Percentiles rank a stretch among this genome's conserved stretches.
Evolutionary conservation across 2,329 filamentous ascomycete species (phyloP).

Genomic region (Colletotrichum sp.): DNA sequence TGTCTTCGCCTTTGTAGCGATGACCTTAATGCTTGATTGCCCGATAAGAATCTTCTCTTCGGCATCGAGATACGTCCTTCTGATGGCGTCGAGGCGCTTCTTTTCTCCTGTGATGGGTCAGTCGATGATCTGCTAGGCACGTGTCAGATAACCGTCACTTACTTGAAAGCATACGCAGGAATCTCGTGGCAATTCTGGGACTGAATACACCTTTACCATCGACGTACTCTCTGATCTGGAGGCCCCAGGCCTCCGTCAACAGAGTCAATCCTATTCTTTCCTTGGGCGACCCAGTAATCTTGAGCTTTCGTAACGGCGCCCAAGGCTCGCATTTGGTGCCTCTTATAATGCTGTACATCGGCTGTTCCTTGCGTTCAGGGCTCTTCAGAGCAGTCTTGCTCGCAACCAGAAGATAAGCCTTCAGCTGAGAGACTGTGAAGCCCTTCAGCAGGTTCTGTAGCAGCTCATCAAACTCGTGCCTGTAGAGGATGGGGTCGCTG

Average conservation of each 20-base stretch:
- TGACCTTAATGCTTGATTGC: conserved; percentile 35
- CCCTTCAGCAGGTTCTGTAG: conserved; percentile 41
- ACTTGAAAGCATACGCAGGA: conserved; percentile 3
- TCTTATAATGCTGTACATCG: conserved; percentile 47
- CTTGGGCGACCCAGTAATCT: conserved; percentile 36
- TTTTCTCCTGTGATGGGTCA: background rate
- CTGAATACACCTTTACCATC: conserved; percentile 45
- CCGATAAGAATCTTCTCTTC: conserved; percentile 43
- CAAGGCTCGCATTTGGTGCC: conserved; percentile 38
- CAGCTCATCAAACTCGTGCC: conserved; percentile 46
- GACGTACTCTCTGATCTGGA: conserved; percentile 51
- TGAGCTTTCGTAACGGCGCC: conserved; percentile 32
- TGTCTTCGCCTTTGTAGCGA: conserved; percentile 38
- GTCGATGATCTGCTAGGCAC: background rate
- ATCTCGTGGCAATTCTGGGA: conserved; percentile 36
- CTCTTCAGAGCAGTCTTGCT: background rate
- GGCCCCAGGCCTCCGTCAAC: conserved; percentile 53
- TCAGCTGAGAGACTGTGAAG: conserved; percentile 53
- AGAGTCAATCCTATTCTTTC: conserved; percentile 44
- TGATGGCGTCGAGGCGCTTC: background rate
- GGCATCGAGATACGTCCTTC: conserved; percentile 30
- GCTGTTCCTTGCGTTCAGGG: background rate
- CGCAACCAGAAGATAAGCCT: conserved; percentile 39
- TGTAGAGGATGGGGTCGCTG: conserved; percentile 38
- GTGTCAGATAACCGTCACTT: background rate